phyloP scores from a whole-genome alignment of 768 basidiomycete genomes.

The Boletus subparvulus region DNA sequence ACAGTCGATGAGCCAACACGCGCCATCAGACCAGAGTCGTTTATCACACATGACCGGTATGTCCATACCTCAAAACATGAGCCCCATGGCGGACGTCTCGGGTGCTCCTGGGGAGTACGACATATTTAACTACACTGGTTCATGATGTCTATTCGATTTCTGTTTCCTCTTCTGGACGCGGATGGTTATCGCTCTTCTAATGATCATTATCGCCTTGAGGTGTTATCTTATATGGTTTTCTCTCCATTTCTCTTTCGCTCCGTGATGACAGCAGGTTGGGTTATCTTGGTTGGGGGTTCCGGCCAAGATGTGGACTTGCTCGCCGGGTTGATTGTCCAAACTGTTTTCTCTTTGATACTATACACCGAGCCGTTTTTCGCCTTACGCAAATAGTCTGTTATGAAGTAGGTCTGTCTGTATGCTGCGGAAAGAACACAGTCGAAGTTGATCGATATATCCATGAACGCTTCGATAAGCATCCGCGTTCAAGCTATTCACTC shows the following conservation, averaged over 20 bases:
- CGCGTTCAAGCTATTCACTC: neutral
- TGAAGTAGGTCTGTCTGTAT: conserved; percentile 32
- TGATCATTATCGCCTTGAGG: conserved; percentile 29
- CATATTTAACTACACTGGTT: conserved; percentile 57
- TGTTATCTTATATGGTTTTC: conserved; percentile 22
- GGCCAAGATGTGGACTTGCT: neutral
- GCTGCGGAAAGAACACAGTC: conserved; percentile 27
- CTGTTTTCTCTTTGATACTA: conserved; percentile 13
- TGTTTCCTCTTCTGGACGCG: conserved; percentile 14
- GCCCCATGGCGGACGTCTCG: conserved; percentile 42
- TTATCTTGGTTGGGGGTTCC: neutral
- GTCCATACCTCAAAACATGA: conserved; percentile 47
- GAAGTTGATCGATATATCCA: conserved; percentile 8
- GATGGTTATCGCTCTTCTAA: conserved; percentile 19
- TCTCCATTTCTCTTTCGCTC: neutral
- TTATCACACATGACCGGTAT: conserved; percentile 53
- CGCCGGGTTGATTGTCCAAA: neutral
- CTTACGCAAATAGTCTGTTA: conserved; percentile 25
- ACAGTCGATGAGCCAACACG: conserved; percentile 25
- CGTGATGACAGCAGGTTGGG: conserved; percentile 7
- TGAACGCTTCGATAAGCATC: neutral
- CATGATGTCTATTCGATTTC: conserved; percentile 27
- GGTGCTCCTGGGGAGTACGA: conserved; percentile 49
- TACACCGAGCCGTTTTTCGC: conserved; percentile 19
- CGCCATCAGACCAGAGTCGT: conserved; percentile 33